A percentile compares a stretch with the other conserved stretches of the same genome.
phyloP scores from a whole-genome alignment of 2,329 filamentous ascomycete genomes.

The Monosporascus sp. region DNA sequence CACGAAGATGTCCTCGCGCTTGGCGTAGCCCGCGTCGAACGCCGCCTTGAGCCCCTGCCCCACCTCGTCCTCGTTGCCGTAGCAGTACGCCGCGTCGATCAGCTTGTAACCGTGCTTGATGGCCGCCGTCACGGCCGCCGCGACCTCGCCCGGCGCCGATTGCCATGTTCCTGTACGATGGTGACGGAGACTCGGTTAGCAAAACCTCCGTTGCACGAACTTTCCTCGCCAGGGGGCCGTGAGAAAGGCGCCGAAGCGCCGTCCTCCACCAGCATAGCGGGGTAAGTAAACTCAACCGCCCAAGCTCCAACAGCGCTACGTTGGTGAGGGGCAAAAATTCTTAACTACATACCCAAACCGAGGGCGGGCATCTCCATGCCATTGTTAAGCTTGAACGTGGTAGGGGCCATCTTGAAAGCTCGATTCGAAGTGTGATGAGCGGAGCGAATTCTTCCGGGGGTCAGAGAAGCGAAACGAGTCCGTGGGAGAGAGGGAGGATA shows the following conservation, averaged over 20 bases:
- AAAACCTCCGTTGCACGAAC: neutral
- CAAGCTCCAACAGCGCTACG: too few species aligned
- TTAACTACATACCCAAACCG: conserved; percentile 47
- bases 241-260: too few species aligned
- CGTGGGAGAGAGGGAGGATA: neutral
- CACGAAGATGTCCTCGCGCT: conserved; percentile 76
- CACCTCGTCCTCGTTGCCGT: conserved; percentile 78
- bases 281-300: too few species aligned
- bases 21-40: conserved; percentile 61
- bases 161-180: conserved; percentile 56
- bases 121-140: conserved; percentile 52
- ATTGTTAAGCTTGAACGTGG: conserved; percentile 60
- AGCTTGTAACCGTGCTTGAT: conserved; percentile 53
- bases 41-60: conserved; percentile 72
- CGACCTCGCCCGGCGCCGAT: conserved; percentile 52
- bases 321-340: conserved; percentile 3
- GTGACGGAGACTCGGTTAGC: neutral
- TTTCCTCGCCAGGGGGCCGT: too few species aligned
- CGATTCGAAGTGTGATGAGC: neutral
- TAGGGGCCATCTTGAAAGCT: conserved; percentile 43
- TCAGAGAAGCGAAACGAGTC: neutral
- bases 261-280: too few species aligned
- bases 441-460: neutral
- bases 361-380: conserved; percentile 59
- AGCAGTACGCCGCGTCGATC: conserved; percentile 71